These are phyloP conservation scores for Pichia paraexigua DNA, from an alignment of 805 yeast species.

Conservation along the genomic window DNA sequence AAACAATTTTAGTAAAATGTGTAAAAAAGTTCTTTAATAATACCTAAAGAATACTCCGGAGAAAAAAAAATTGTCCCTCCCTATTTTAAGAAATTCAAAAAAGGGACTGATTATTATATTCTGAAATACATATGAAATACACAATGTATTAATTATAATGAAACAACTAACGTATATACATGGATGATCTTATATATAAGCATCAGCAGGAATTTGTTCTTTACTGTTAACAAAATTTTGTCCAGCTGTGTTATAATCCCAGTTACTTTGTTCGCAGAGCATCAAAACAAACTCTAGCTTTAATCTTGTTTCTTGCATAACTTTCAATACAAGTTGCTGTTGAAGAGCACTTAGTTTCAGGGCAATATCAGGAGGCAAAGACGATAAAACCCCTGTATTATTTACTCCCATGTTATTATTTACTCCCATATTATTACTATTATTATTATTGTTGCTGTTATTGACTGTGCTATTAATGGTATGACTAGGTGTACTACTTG, in stretches of 20 bases:
- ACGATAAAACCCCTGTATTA: conserved; percentile 8
- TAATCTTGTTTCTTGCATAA: conserved; percentile 66
- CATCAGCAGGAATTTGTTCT: conserved; percentile 45
- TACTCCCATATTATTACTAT: too few species aligned
- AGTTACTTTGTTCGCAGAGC: conserved; percentile 81
- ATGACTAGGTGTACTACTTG: not conserved
- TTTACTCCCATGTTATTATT: conserved; percentile 4
- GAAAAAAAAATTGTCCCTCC: not conserved
- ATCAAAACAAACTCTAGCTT: conserved; percentile 72
- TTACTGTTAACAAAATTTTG: conserved; percentile 63
- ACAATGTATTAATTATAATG: not conserved
- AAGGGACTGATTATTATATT: not conserved
- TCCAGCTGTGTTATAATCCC: conserved; percentile 68
- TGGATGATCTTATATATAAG: conserved; percentile 27
- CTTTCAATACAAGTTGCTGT: conserved; percentile 53
- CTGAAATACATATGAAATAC: not conserved
- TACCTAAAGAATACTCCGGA: not conserved
- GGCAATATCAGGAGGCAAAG: conserved; percentile 46
- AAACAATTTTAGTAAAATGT: too few species aligned
- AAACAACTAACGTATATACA: not conserved
- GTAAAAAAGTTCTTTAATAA: too few species aligned
- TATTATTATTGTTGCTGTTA: not conserved
- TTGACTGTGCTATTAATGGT: not conserved
- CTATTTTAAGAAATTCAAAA: not conserved
- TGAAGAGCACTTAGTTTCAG: conserved; percentile 46